Evolutionary conservation across 2,329 filamentous ascomycete genomes (phyloP), one percentile per base, ranked within the genome.

Genomic region (Zelopaecilomyces penicillatus): DNA sequence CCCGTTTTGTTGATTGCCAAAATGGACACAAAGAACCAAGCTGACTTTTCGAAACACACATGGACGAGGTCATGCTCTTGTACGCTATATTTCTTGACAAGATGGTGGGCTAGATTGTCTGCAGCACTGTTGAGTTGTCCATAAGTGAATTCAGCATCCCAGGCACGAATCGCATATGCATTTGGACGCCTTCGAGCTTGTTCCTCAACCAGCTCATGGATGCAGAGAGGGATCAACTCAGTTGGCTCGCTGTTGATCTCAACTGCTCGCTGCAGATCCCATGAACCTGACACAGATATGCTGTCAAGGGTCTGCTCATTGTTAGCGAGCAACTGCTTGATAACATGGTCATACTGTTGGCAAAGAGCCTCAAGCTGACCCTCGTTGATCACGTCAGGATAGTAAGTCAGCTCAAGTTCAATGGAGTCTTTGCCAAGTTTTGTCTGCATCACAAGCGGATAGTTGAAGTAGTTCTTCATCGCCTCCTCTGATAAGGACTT

Each of bases 41-140:
- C 41, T 0, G 55, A 59, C 39, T 63, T 63, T 30, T 60, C 57
- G 11, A 61, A 60, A 37, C 56, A 61, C 0, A 63, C 38, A 6
- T 56, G 54, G 0, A 63, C 50, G 7, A 49, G 34, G 12, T 50
- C 48, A 9, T 40, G 37, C 2, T 44, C 40, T 28, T 30, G 27
- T 30, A 50, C 45, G 2, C 37, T 36, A 33, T 40, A 39, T 5
- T n/a, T n/a, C 4, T 48, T 39, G 6, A 45, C 32, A 11, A 50
- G 44, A 45, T 47, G n/a, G 10, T 47, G 37, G 2, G 45, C 45
- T 28, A 47, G 42, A 4, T 42, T 41, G 42, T 44, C 41, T 2
- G 45, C 42, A n/a, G 45, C 37, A 10, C 33, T 2, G 30, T 47
- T 11, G 6, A 47, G 37, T n/a, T 47, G 32, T 2, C 29, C 9